phyloP scores from a whole-genome alignment of 805 yeast genomes.

The Limtongia smithiae region DNA sequence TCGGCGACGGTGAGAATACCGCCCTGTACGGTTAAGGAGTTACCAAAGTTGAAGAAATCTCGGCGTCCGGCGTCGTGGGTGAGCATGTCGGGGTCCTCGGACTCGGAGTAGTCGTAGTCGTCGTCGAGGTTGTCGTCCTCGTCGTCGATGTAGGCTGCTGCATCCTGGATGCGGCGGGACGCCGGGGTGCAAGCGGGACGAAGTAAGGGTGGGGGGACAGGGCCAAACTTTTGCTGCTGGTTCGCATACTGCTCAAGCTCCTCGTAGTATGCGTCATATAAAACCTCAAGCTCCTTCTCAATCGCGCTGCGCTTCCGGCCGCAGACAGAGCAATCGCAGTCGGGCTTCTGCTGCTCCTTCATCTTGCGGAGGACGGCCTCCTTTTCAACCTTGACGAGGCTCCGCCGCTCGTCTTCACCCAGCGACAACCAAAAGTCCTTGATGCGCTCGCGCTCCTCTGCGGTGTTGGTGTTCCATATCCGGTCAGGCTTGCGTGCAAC shows the following conservation, averaged over 20 bases:
- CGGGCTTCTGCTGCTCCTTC: constrained; percentile 53
- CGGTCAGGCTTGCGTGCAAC: constrained; percentile 29
- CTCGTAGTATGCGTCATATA: constrained; percentile 66
- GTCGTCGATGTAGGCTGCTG: constrained; percentile 15
- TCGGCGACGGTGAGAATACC: constrained; percentile 67
- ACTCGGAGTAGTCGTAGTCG: constrained; percentile 25
- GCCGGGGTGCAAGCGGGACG: constrained; percentile 16
- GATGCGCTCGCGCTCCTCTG: constrained; percentile 52
- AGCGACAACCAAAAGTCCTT: constrained; percentile 65
- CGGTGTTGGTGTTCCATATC: constrained; percentile 48
- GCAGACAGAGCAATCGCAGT: constrained; percentile 73
- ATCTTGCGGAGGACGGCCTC: constrained; percentile 64
- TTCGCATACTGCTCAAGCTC: constrained; percentile 41
- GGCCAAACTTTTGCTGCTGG: constrained; percentile 29
- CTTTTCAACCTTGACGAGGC: constrained; percentile 63
- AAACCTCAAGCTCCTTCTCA: constrained; percentile 70
- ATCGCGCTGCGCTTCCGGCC: constrained; percentile 68
- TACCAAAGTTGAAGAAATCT: constrained; percentile 34
- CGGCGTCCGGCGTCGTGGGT: constrained; percentile 23
- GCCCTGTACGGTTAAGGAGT: constrained; percentile 37
- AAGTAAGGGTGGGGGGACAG: constrained; percentile 20
- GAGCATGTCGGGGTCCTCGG: constrained; percentile 16
- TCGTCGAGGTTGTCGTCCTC: constrained; percentile 27
- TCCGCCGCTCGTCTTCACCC: constrained; percentile 55
- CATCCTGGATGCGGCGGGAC: constrained; percentile 14